A percentile compares a stretch with the other conserved stretches of the same genome.
phyloP scores from a whole-genome alignment of 352 stramenopile species.

The Globisporangium barbulae region DNA sequence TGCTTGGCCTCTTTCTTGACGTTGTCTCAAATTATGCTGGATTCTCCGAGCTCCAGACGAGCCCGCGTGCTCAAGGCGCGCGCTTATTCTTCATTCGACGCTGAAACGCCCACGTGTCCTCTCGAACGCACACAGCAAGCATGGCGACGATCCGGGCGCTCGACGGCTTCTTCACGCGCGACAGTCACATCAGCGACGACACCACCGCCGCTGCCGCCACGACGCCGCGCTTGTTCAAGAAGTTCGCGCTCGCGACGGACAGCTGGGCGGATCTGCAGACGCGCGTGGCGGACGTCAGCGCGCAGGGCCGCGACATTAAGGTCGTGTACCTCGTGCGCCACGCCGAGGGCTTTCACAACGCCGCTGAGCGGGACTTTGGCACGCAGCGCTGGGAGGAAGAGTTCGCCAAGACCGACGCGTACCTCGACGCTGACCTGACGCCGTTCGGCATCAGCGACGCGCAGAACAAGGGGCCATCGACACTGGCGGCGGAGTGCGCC shows the following conservation, averaged over 20 bases:
- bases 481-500: slow-evolving; percentile 33
- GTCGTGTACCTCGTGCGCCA: slow-evolving; percentile 79
- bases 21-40: background rate
- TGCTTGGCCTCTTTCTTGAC: background rate
- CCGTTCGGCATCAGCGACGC: slow-evolving; percentile 52
- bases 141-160: slow-evolving; percentile 20
- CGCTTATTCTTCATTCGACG: slow-evolving; percentile 1
- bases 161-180: slow-evolving; percentile 30
- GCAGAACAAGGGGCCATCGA: slow-evolving; percentile 30
- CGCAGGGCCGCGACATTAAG: slow-evolving; percentile 35
- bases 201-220: background rate
- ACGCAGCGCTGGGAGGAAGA: slow-evolving; percentile 55
- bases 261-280: slow-evolving; percentile 28
- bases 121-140: background rate
- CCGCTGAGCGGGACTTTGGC: slow-evolving; percentile 46
- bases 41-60: too few species aligned
- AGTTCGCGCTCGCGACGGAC: slow-evolving; percentile 25
- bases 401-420: slow-evolving; percentile 50
- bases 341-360: slow-evolving; percentile 72
- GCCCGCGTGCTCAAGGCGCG: background rate
- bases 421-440: slow-evolving; percentile 66
- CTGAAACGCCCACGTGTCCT: background rate
- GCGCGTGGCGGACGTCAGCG: slow-evolving; percentile 10
- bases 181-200: background rate
- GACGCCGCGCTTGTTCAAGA: slow-evolving; percentile 27